phyloP scores from a whole-genome alignment of 2,329 filamentous ascomycete species.

The Talaromyces atroroseus region DNA sequence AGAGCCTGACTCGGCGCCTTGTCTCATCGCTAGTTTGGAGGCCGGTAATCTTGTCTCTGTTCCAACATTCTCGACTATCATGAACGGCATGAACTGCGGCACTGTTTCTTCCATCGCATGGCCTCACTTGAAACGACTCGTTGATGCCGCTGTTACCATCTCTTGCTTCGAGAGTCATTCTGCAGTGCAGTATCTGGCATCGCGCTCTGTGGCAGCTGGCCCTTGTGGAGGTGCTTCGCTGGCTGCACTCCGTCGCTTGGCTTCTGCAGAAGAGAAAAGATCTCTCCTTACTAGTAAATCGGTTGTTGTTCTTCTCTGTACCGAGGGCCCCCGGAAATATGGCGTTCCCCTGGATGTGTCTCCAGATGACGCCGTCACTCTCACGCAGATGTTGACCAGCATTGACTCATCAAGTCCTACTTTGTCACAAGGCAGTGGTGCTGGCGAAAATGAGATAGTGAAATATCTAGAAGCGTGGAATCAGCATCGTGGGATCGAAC shows the following conservation, averaged over 20 bases:
- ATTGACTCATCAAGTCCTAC: constrained; percentile 49
- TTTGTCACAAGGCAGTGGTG: constrained; percentile 37
- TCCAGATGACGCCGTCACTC: constrained; percentile 35
- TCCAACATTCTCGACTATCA: constrained; percentile 59
- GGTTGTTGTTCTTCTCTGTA: constrained; percentile 61
- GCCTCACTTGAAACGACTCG: constrained; percentile 52
- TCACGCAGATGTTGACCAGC: constrained; percentile 44
- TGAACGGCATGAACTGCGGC: constrained; percentile 69
- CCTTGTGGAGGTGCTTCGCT: constrained; percentile 59
- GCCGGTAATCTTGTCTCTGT: constrained; percentile 47
- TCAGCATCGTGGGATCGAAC: constrained; percentile 47
- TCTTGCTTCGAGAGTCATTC: constrained; percentile 59
- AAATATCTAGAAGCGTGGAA: constrained; percentile 48
- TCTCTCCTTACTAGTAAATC: constrained; percentile 41
- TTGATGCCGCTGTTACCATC: constrained; percentile 58
- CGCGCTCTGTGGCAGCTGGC: constrained; percentile 46
- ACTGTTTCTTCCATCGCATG: constrained; percentile 63
- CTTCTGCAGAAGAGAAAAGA: constrained; percentile 26
- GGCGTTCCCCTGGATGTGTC: constrained; percentile 38
- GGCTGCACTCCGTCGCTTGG: constrained; percentile 50
- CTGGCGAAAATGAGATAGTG: constrained; percentile 45
- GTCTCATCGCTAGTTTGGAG: constrained; percentile 46
- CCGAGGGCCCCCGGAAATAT: constrained; percentile 58
- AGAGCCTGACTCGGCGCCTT: constrained; percentile 61
- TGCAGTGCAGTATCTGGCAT: constrained; percentile 51